Conservation (phyloP, 2,329 filamentous ascomycete species). For the Diaporthe citrichinensis region DNA sequence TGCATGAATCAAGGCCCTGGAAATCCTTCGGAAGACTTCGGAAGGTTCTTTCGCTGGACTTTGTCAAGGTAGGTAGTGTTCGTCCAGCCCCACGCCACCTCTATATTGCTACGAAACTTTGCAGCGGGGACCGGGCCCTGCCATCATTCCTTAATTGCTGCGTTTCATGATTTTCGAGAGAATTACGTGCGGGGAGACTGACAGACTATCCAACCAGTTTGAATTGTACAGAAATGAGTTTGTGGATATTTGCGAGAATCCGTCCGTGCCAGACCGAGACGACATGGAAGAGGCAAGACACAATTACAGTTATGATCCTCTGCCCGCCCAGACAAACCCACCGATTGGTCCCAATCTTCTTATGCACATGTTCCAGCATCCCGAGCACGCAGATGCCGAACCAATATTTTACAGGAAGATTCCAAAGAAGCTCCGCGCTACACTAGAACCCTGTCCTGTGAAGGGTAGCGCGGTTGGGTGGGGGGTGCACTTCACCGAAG, state of each 20-base stretch:
- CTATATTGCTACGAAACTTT: no score
- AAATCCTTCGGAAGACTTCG: background rate
- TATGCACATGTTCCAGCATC: conserved; percentile 48
- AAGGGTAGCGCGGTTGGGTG: conserved; percentile 47
- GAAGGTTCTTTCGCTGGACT: conserved; percentile 1
- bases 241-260: conserved; percentile 5
- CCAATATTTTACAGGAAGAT: conserved; percentile 44
- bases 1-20: conserved; percentile 40
- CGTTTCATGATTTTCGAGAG: no score
- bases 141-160: no score
- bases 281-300: conserved; percentile 25
- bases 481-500: conserved; percentile 49
- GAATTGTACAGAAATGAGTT: conserved; percentile 17
- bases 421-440: conserved; percentile 47
- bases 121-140: no score
- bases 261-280: conserved; percentile 15
- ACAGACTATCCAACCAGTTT: background rate
- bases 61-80: conserved; percentile 38
- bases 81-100: no score
- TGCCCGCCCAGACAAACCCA: conserved; percentile 45
- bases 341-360: conserved; percentile 47
- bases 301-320: conserved; percentile 46
- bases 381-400: conserved; percentile 44
- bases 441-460: conserved; percentile 43
- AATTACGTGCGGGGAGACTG: no score